phyloP scores from a whole-genome alignment of 1,284 basidiomycete species.

The Tetrapyrgos nigripes region DNA sequence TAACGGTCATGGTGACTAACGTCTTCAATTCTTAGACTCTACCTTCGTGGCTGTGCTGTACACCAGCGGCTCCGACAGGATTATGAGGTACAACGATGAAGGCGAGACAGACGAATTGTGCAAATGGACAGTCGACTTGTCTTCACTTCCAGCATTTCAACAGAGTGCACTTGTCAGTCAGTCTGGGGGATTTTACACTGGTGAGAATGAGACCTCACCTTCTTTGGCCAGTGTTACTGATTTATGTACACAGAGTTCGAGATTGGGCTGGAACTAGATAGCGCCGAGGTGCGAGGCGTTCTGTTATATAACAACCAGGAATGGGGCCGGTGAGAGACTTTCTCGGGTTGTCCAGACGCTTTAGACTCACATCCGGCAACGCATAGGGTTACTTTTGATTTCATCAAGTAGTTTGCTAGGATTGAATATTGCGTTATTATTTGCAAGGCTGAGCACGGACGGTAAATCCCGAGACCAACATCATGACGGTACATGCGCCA shows the following conservation, averaged over 20 bases:
- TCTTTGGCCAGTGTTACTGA: background rate
- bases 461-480: no score
- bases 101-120: conserved; percentile 78
- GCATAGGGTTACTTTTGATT: conserved; percentile 62
- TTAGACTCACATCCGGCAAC: conserved; percentile 13
- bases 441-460: no score
- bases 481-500: no score
- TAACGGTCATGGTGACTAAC: conserved; percentile 2
- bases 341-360: conserved; percentile 32
- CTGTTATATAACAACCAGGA: conserved; percentile 74
- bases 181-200: conserved; percentile 77
- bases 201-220: conserved; percentile 41
- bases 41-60: conserved; percentile 80
- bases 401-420: conserved; percentile 41
- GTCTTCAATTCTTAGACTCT: conserved; percentile 53
- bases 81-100: conserved; percentile 85
- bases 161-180: conserved; percentile 62
- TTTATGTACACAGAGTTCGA: conserved; percentile 67
- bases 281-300: conserved; percentile 81
- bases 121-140: conserved; percentile 86
- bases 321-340: conserved; percentile 69
- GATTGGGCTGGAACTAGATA: conserved; percentile 80
- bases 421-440: background rate
- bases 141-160: conserved; percentile 76
- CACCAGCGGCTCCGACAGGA: conserved; percentile 72